Base-by-base conservation (phyloP, 495 filamentous ascomycete genomes). In the Umbilicaria muhlenbergii region DNA sequence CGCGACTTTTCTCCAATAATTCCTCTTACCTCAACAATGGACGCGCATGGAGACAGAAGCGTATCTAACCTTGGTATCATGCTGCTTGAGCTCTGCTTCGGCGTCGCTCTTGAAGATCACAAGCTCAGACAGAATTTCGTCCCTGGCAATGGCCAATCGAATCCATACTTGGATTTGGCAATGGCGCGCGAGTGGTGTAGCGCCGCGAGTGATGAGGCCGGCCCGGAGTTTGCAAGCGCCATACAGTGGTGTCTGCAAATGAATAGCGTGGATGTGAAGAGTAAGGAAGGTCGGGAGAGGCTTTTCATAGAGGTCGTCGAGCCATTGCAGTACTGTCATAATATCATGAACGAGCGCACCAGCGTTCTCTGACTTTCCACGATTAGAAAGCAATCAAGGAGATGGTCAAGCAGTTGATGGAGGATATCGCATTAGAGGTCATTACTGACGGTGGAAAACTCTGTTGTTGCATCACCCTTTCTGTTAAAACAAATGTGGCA, bases 41-140 rank as follows among this genome's bases (percentile, higher is more conserved):
- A 32, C 11, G 40, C 21, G 0, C 41, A n/a, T 36, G 13, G 11
- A n/a, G 19, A 21, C 34, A 14, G 21, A 3, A 37, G 46, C 32
- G 47, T 58, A 3, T 41, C 46, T n/a, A 53, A 44, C 33, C 56
- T 61, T 7, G 58, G 57, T 16, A 62, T 66, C 18, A 34, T 59
- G n/a, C 53, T 66, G 14, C 49, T 66, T 0, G 58, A 66, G 41
- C 56, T 66, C 7, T 65, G 59, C 36, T 66, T 65, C 38, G 57
- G 59, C 11, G 42, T 32, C 3, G 24, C 45, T 2, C 47, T 66
- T 1, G 58, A 55, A 18, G 41, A 45, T 2, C 41, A 57, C 17
- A 21, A 45, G 1, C 35, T 41, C 38, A 45, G 60, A 1, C 39
- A 45, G 2, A 32, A 36, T 10, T 49, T 52, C 4, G 8, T n/a